Base-by-base conservation (phyloP, 2,329 filamentous ascomycete species). In the Fusarium luffae region DNA sequence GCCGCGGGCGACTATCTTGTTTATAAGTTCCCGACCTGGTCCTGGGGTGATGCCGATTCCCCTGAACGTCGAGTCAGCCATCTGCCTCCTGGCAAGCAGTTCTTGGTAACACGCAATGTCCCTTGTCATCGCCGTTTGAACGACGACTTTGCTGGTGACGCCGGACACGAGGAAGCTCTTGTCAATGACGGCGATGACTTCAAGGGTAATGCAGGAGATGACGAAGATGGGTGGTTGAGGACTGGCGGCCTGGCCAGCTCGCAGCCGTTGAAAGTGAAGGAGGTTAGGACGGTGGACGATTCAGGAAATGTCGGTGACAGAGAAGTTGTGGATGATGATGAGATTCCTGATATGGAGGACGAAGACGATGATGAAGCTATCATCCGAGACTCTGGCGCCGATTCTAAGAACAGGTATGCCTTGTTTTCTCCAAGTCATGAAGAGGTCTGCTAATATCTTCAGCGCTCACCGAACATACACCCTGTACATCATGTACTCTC, bases 21-120 rank as follows among this genome's bases (percentile, higher is more conserved):
- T 77, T 97, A 97, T 89, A 98, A 98, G 85, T 99, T 99, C 82
- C 96, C 95, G 11, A 97, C 95, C 62, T 99, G 96, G 96, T 92
- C 93, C 51, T 99, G 96, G 96, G 90, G 92, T 71, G 93, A 96
- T 75, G 94, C 95, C 72, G 92, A 95, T 58, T 89, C 90, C n/a
- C 88, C 90, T 3, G 86, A 88, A 66, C 93, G 93, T 79, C 91
- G 94, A 69, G 92, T 93, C 58, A 84, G 85, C 70, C 93, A 97
- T 78, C 89, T 99, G 6, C 96, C 96, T 1, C 82, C 90, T 0
- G 93, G 92, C 54, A 99, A 98, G 83, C 96, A 99, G 86, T 99
- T 94, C 77, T 88, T 99, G 40, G 92, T 98, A 43, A 98, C 96
- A 13, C 92, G 95, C 63, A 95, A 96, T 63, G 94, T 99, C 41